These are phyloP conservation scores for Pseudogymnoascus pannorum DNA, from an alignment of 2,329 filamentous ascomycete species.

Conservation along the genomic window DNA sequence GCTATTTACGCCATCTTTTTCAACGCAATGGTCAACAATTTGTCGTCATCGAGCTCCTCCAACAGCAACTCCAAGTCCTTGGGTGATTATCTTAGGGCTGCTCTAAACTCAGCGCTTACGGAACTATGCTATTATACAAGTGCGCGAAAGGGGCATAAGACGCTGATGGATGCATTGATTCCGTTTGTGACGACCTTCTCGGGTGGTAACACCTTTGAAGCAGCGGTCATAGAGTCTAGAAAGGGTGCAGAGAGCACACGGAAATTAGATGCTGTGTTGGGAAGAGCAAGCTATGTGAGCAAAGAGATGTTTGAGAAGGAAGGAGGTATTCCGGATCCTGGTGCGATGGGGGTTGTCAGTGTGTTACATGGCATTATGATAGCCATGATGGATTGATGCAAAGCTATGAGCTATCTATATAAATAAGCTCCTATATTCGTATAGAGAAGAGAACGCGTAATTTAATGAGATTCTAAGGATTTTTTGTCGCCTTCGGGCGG, in stretches of 20 bases:
- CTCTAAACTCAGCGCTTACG: neutral
- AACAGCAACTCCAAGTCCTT: neutral
- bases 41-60: neutral
- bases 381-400: neutral
- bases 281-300: conserved; percentile 36
- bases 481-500: too few relatives aligned
- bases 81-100: neutral
- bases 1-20: conserved; percentile 9
- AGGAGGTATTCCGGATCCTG: neutral
- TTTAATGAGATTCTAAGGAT: too few relatives aligned
- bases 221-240: neutral
- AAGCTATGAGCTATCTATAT: too few relatives aligned
- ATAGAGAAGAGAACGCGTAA: too few relatives aligned
- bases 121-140: conserved; percentile 1
- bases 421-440: too few relatives aligned
- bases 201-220: neutral
- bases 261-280: conserved; percentile 59
- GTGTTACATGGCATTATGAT: neutral
- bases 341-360: neutral
- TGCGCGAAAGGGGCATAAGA: neutral
- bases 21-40: neutral
- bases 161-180: conserved; percentile 9
- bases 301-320: neutral
- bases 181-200: neutral
- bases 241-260: conserved; percentile 45